Evolutionary conservation across 2,329 filamentous ascomycete species (phyloP), one percentile per base, ranked within the genome.

Genomic region (Stachybotrys chartarum): DNA sequence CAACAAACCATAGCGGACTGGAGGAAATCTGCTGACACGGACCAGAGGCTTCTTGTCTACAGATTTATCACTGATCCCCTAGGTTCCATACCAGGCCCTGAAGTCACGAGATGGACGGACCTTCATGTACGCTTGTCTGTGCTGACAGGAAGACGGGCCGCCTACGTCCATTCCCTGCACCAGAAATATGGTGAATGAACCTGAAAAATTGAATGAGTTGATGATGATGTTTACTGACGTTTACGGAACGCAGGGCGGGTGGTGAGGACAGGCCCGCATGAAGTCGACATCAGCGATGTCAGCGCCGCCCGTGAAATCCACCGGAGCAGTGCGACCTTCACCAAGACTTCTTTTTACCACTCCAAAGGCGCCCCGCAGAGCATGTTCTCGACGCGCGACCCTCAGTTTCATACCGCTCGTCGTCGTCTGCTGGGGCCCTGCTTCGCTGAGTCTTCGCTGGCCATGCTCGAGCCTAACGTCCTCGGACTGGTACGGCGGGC

Each of bases 261-360:
- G 6, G 65, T 68, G 16, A 63, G 65, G 30, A 58, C 65, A 8
- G 55, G 52, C 17, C 65, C 66, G 3, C 58, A 60, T 24, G 59
- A 63, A 10, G 58, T 68, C 16, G 57, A 55, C 48, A 52, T 67
- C 10, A 54, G 60, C 7, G 59, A 66, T 17, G 45, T 64, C 11
- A 56, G 60, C 6, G 59, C 55, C 42, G 54, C 63, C 31, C 64
- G 60, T 42, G 51, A 55, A 71, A 46, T 81, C 69, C 58, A 75
- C 55, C 53, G 55, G 55, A 56, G 55, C 51, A 65, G 61, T 42
- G 62, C 8, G 8, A 10, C 35, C 35, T 42, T 10, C 10, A 10
- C 35, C 35, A 42, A 42, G 5, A 10, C 35, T 10, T 10, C 8
- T 10, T 42, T 10, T 10, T 42, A 42, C 35, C 35, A 42, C 10